Conservation (phyloP, 495 filamentous ascomycete species). For the Xylaria sp. region DNA sequence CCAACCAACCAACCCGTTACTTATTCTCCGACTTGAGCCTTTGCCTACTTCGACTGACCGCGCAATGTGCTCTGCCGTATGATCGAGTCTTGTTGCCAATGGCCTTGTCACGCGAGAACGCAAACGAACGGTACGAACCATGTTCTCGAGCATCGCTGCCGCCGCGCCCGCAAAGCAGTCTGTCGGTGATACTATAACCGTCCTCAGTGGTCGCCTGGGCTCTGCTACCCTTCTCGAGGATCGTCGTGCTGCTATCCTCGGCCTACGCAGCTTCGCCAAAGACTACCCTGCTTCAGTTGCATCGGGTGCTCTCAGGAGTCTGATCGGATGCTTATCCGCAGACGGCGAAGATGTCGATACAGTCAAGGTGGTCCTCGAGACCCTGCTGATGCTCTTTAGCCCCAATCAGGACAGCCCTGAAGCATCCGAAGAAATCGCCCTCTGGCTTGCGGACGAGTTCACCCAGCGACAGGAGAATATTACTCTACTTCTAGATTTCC, state of each 20-base stretch:
- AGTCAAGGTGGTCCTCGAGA: conserved; percentile 91
- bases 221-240: conserved; percentile 92
- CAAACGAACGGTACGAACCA: conserved; percentile 49
- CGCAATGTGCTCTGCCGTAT: conserved; percentile 39
- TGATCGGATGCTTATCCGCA: conserved; percentile 83
- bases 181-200: conserved; percentile 90
- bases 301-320: conserved; percentile 81
- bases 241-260: conserved; percentile 88
- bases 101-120: conserved; percentile 39
- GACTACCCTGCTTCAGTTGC: conserved; percentile 96
- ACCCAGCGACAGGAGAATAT: conserved; percentile 99
- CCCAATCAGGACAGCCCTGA: conserved; percentile 72
- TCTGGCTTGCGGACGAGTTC: conserved; percentile 98
- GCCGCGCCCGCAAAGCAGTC: conserved; percentile 95
- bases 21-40: background rate
- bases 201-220: conserved; percentile 82
- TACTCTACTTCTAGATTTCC: conserved; percentile 83
- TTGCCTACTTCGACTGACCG: conserved; percentile 14
- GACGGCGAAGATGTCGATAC: conserved; percentile 97
- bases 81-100: conserved; percentile 38
- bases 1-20: background rate
- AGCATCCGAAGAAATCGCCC: conserved; percentile 93
- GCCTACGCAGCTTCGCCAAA: conserved; percentile 93
- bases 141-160: conserved; percentile 86
- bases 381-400: conserved; percentile 87